Base-by-base conservation (phyloP, 495 filamentous ascomycete genomes). In the Tricharina praecox region DNA sequence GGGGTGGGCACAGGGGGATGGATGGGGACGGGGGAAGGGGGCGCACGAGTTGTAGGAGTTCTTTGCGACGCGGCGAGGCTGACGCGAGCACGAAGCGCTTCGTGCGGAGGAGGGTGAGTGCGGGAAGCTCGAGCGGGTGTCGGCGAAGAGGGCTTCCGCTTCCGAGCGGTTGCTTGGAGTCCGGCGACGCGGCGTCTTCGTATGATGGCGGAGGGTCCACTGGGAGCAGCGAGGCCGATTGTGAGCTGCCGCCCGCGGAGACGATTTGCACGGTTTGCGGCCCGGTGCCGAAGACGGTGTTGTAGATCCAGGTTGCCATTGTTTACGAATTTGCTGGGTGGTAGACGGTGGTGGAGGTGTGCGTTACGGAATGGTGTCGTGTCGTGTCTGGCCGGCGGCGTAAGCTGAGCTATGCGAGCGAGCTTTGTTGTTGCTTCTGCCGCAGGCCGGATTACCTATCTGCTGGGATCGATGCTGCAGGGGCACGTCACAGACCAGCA, bases 71-170 rank as follows among this genome's bases (percentile, higher is more conserved):
- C 0, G 92, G 90, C 0, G 85, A 93, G 35, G 78, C 72, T 1
- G 84, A 93, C 52, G 90, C 90, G 8, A 97, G 78, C 54, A 97
- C 80, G 7, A 88, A 72, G 48, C 88, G 72, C 60, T 79, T 80
- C 34, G 67, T 69, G 53, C 76, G 72, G 41, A 96, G 73, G 58
- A 70, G 64, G 46, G 73, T 74, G 20, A 97, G 69, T 44, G 81
- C 73, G 5, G 92, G 86, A 2, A 96, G 73, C 53, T 79, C 63
- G 47, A 96, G 74, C 16, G 84, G 83, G 37, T 66, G 66, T 15
- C 70, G 70, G 15, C 64, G 68, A 26, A 63, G 60, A 32, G 59
- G 40, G 25, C 46, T 48, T 11, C 28, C 11, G 15, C n/a, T 23
- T 21, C 7, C 10, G 25, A 21, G 51, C 39, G 36, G 36, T 15